These are phyloP conservation scores for Chimonanthus praecox DNA, from an alignment of 164 flowering plant species.

Conservation along the genomic window DNA sequence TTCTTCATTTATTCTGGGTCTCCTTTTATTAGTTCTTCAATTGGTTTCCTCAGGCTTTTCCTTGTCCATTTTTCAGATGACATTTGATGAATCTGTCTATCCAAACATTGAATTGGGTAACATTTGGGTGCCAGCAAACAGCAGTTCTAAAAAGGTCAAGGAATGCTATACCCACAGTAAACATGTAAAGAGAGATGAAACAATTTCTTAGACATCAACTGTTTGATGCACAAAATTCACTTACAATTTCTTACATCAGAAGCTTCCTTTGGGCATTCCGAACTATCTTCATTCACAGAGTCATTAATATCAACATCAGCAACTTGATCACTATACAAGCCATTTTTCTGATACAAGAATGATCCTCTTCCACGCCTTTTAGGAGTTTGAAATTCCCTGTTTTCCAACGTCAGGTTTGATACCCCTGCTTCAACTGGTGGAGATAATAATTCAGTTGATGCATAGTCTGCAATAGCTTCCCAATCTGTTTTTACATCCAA, in stretches of 20 bases:
- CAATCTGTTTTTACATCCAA: conserved; percentile 49
- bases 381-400: conserved; percentile 31
- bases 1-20: too few relatives aligned
- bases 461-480: conserved; percentile 82
- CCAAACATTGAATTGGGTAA: too few relatives aligned
- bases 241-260: conserved; percentile 35
- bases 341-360: conserved; percentile 53
- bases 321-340: conserved; percentile 62
- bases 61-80: too few relatives aligned
- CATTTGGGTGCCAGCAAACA: too few relatives aligned
- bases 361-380: conserved; percentile 88
- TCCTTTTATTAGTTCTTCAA: too few relatives aligned
- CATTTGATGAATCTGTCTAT: too few relatives aligned
- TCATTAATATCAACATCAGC: conserved; percentile 24
- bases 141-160: background rate
- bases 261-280: conserved; percentile 18
- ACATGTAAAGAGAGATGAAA: background rate
- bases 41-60: too few relatives aligned
- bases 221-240: conserved; percentile 11
- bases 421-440: conserved; percentile 31
- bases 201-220: background rate
- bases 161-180: background rate
- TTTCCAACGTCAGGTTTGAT: conserved; percentile 46
- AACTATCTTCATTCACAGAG: conserved; percentile 26
- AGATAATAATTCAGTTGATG: conserved; percentile 44